Conservation (phyloP, 768 basidiomycete genomes). For the Lactarius evosmus region DNA sequence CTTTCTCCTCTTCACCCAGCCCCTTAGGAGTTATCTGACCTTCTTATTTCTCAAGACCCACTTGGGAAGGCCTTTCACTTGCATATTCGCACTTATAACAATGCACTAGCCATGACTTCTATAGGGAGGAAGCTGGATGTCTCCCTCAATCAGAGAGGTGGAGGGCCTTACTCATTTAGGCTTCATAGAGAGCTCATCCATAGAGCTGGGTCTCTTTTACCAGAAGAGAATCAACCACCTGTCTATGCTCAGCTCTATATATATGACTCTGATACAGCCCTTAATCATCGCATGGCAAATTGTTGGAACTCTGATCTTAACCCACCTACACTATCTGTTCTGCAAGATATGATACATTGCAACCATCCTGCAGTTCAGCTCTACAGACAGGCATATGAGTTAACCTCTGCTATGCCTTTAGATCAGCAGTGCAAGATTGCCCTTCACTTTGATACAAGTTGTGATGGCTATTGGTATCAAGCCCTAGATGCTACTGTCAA, state of each 20-base stretch:
- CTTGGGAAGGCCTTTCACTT: no score
- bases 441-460: neutral
- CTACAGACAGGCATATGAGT: neutral
- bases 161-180: neutral
- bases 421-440: conserved; percentile 29
- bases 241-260: conserved; percentile 5
- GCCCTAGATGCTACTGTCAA: neutral
- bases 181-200: conserved; percentile 1
- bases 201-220: neutral
- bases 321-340: neutral
- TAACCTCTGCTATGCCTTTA: neutral
- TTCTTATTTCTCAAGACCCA: no score
- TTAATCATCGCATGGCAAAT: neutral
- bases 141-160: neutral
- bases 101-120: conserved; percentile 2
- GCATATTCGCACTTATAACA: neutral
- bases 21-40: no score
- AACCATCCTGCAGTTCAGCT: neutral
- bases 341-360: neutral
- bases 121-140: neutral
- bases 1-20: no score
- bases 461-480: neutral
- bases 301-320: neutral
- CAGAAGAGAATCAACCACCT: neutral
- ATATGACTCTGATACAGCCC: neutral